These are phyloP conservation scores for Trichodelitschia bisporula DNA, from an alignment of 495 filamentous ascomycete genomes.

Conservation along the genomic window DNA sequence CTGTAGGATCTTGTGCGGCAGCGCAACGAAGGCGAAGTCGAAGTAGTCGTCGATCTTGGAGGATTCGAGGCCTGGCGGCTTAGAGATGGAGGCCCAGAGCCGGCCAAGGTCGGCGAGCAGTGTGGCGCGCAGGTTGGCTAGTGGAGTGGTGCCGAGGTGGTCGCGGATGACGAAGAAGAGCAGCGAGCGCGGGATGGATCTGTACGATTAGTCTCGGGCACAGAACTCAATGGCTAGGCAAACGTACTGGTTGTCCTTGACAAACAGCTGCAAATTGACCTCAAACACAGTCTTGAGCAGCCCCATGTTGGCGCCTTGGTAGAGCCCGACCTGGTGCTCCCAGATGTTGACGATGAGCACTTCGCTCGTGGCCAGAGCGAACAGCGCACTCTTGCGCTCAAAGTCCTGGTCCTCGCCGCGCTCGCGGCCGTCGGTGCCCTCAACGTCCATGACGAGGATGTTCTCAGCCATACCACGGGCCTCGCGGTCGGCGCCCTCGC, in stretches of 20 bases:
- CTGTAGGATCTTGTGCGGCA: conserved; percentile 91
- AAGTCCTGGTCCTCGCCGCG: conserved; percentile 97
- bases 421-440: conserved; percentile 92
- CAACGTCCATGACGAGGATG: conserved; percentile 97
- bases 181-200: conserved; percentile 71
- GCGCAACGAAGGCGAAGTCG: conserved; percentile 86
- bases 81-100: conserved; percentile 80
- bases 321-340: conserved; percentile 96
- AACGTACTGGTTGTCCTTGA: conserved; percentile 74
- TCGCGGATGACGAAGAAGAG: conserved; percentile 98
- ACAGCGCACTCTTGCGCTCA: conserved; percentile 90
- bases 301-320: conserved; percentile 98
- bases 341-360: conserved; percentile 97
- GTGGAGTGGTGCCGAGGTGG: conserved; percentile 73
- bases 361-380: conserved; percentile 91
- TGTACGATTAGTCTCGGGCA: conserved; percentile 14
- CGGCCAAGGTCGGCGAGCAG: conserved; percentile 71
- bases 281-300: conserved; percentile 95
- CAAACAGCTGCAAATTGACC: conserved; percentile 86
- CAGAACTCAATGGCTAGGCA: not conserved
- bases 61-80: conserved; percentile 67
- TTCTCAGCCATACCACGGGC: conserved; percentile 64
- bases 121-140: conserved; percentile 69
- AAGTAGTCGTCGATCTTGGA: conserved; percentile 90
- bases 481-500: conserved; percentile 16